A percentile compares a stretch with the other conserved stretches of the same genome.
Conservation (phyloP, 2,329 filamentous ascomycete species). For the Trichoderma sp. region DNA sequence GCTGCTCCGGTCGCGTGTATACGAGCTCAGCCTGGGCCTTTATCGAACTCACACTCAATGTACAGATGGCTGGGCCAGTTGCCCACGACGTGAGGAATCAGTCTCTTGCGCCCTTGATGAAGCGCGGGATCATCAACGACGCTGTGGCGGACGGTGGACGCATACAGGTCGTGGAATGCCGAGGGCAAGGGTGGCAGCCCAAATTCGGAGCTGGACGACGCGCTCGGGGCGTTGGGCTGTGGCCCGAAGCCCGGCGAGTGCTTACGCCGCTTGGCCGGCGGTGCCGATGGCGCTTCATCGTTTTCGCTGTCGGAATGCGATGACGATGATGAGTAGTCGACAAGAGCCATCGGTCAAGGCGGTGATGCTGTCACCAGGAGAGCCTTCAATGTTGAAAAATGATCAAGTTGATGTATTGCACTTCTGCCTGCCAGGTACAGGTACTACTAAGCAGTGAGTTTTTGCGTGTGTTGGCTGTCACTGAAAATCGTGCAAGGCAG, state of each 20-base stretch:
- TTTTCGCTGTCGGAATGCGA: conserved; percentile 25
- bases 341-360: conserved; percentile 52
- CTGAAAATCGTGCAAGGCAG: not conserved
- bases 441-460: not conserved
- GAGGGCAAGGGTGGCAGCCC: conserved; percentile 71
- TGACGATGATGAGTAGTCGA: conserved; percentile 54
- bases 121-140: conserved; percentile 77
- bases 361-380: not conserved
- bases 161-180: conserved; percentile 85
- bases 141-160: conserved; percentile 73
- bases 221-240: not conserved
- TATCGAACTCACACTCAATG: conserved; percentile 70
- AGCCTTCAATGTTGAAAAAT: not conserved
- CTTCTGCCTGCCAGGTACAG: not conserved
- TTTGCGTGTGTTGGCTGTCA: not conserved
- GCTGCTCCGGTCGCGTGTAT: not conserved
- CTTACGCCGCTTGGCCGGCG: conserved; percentile 39
- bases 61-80: conserved; percentile 94
- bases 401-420: not conserved
- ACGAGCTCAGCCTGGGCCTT: no score
- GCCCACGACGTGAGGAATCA: conserved; percentile 79
- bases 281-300: conserved; percentile 27
- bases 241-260: conserved; percentile 5
- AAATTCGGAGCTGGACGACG: conserved; percentile 18
- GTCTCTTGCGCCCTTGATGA: conserved; percentile 79